Percentiles rank a stretch among this genome's conserved stretches.
These are phyloP conservation scores for Apium graveolens DNA, from an alignment of 129 eudicot species.

Conservation along the genomic window DNA sequence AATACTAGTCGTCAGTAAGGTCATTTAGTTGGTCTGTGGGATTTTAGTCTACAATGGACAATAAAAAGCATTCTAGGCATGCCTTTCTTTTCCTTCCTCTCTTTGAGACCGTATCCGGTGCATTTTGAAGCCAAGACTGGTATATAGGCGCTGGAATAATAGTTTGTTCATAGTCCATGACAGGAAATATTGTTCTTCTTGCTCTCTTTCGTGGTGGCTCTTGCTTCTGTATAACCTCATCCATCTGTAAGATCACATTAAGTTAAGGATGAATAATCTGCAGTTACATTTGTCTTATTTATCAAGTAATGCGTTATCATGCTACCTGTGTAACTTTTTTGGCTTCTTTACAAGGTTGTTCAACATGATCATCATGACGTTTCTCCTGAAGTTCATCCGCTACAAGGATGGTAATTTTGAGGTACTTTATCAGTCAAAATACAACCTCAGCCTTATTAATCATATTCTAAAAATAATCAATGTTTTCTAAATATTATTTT, in stretches of 20 bases:
- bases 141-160: constrained; percentile 67
- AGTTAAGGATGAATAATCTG: neutral
- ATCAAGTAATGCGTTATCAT: neutral
- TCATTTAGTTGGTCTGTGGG: neutral
- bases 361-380: constrained; percentile 40
- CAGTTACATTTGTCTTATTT: neutral
- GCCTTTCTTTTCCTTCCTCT: constrained; percentile 62
- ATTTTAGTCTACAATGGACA: neutral
- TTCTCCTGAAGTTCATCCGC: constrained; percentile 52
- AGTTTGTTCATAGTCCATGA: constrained; percentile 70
- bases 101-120: constrained; percentile 49
- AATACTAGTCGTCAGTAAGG: neutral
- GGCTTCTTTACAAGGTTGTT: constrained; percentile 39
- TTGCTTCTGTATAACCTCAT: constrained; percentile 27
- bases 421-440: constrained; percentile 2
- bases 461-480: neutral
- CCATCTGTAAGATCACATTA: constrained; percentile 22
- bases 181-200: constrained; percentile 31
- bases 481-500: neutral
- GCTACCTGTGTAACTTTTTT: constrained; percentile 39
- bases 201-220: constrained; percentile 43
- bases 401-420: constrained; percentile 21
- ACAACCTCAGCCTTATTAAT: neutral
- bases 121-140: constrained; percentile 78
- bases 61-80: constrained; percentile 6